Evolutionary conservation across 1,139 yeast genomes (phyloP).

Genomic region (Magnusiomyces fungicola): DNA sequence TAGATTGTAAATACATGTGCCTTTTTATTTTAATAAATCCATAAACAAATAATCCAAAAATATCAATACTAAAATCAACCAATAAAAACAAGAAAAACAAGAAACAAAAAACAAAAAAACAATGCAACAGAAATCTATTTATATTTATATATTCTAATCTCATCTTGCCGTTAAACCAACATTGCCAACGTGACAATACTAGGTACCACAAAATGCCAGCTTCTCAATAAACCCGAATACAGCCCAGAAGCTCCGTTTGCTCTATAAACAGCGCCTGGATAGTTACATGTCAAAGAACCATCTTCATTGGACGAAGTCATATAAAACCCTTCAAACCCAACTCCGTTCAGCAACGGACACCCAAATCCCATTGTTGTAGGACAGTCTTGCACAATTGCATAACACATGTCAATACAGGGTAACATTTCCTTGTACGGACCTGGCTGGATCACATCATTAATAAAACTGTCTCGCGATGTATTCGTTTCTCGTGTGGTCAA

Average conservation of each 20-base stretch:
- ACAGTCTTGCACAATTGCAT: constrained; percentile 73
- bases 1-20: too few relatives aligned
- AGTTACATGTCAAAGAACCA: constrained; percentile 8
- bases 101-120: too few relatives aligned
- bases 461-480: constrained; percentile 54
- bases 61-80: too few relatives aligned
- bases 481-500: constrained; percentile 43
- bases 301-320: constrained; percentile 2
- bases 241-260: background rate
- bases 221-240: background rate
- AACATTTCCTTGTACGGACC: constrained; percentile 67
- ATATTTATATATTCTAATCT: too few relatives aligned
- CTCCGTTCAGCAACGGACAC: constrained; percentile 42
- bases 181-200: background rate
- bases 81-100: too few relatives aligned
- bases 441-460: constrained; percentile 54
- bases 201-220: background rate
- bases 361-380: constrained; percentile 66
- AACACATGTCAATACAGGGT: constrained; percentile 81
- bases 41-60: too few relatives aligned
- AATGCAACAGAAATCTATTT: too few relatives aligned
- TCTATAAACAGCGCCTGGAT: constrained; percentile 15
- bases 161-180: background rate
- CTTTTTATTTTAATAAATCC: too few relatives aligned
- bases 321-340: constrained; percentile 15